Base-by-base conservation (phyloP, 2,329 filamentous ascomycete genomes). In the Microdochium paspali region DNA sequence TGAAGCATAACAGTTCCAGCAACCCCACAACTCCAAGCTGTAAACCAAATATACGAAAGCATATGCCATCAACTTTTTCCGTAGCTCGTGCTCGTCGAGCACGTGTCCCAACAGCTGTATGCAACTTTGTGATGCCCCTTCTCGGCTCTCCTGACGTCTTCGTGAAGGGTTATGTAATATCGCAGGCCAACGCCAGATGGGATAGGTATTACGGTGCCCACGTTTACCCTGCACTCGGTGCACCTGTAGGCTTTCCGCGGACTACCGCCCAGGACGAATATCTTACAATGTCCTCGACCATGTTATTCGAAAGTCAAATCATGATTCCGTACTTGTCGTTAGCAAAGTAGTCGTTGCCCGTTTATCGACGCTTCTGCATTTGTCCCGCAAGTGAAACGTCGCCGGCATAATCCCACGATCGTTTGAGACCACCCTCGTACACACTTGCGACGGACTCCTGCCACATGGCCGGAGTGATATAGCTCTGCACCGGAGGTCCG, bases 401-500 rank as follows among this genome's bases (percentile, higher is more conserved):
- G 47, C 50, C 56, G 47, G 77, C 74, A 54, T 74, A 79, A 53
- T 81, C 79, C 80, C 80, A 84, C 43, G 69, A 61, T 44, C 80
- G 69, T 63, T 84, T 84, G 44, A 84, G 61, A 3, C 79, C 80
- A 40, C 79, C 77, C 56, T 84, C 79, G 61, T 84, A 84, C 4
- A 84, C 81, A 54, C 77, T 83, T 12, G 81, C 81, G 47, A 86
- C 82, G 12, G 79, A 83, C 58, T 85, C 80, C 60, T 84, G 82
- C 82, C 82, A 86, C 82, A 85, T 85, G 50, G 79, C 80, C 3
- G 82, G 80, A 10, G 80, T 85, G 52, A 86, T 76, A 59, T 84
- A 85, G 24, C 70, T 71, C 48, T 75, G 70, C 45, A 79, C 70
- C 2, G 77, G 68, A 7, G 75, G 69, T 24, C 71, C 67, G 25